Conservation (phyloP, 495 filamentous ascomycete species). For the Oidiodendron maius region DNA sequence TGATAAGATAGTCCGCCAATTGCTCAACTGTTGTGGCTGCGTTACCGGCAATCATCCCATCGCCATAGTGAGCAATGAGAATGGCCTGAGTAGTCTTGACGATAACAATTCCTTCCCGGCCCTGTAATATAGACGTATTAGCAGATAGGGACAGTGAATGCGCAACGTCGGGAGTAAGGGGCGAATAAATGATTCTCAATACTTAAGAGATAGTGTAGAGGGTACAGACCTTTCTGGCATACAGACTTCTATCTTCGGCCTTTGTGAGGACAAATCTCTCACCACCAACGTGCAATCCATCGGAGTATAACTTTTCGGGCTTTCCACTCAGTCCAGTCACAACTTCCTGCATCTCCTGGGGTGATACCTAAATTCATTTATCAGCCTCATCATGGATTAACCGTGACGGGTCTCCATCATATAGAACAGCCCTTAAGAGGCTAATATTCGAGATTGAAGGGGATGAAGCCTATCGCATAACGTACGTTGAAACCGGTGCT, state of each 20-base stretch:
- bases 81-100: slow-evolving; percentile 81
- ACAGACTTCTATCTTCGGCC: slow-evolving; percentile 68
- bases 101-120: slow-evolving; percentile 71
- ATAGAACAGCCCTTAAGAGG: not conserved
- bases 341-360: slow-evolving; percentile 57
- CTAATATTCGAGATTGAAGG: not conserved
- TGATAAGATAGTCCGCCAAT: slow-evolving; percentile 69
- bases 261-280: slow-evolving; percentile 67
- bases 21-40: slow-evolving; percentile 59
- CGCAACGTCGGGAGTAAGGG: not conserved
- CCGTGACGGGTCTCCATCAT: not conserved
- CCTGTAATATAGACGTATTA: slow-evolving; percentile 41
- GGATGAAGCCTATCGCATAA: slow-evolving; percentile 14
- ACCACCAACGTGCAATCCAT: slow-evolving; percentile 66
- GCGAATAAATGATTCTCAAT: not conserved
- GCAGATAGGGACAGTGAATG: not conserved
- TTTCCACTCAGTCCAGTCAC: slow-evolving; percentile 41
- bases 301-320: slow-evolving; percentile 39
- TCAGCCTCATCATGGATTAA: not conserved
- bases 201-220: slow-evolving; percentile 4
- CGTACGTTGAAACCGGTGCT: slow-evolving; percentile 66
- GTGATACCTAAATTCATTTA: slow-evolving; percentile 31
- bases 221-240: slow-evolving; percentile 71
- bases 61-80: slow-evolving; percentile 79
- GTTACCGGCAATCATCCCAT: slow-evolving; percentile 58